Conservation (phyloP, 2,329 filamentous ascomycete species). For the Aureobasidium sp. region DNA sequence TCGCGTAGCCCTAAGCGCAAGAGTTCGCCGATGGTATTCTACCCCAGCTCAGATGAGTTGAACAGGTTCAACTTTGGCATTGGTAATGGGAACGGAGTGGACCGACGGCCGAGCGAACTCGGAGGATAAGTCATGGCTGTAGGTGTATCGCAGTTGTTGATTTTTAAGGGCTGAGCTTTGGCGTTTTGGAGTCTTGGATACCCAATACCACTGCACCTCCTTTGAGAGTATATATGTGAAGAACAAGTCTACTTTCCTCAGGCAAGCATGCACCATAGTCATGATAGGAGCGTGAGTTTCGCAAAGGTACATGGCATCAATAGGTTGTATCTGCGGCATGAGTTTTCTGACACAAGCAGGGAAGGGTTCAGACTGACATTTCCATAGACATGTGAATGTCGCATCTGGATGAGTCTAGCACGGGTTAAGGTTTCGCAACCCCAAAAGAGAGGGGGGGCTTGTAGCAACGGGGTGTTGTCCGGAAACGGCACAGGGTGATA, state of each 20-base stretch:
- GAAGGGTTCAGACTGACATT: no score
- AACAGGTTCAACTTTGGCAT: slow-evolving; percentile 18
- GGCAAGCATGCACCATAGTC: no score
- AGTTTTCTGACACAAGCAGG: no score
- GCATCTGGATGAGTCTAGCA: neutral
- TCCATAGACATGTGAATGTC: neutral
- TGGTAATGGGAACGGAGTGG: neutral
- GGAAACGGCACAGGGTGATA: neutral
- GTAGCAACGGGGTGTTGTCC: neutral
- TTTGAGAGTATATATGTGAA: no score
- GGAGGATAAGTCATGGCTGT: neutral
- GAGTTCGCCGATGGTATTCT: slow-evolving; percentile 13
- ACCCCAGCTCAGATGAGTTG: slow-evolving; percentile 17
- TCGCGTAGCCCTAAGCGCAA: slow-evolving; percentile 13
- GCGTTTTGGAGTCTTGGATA: neutral
- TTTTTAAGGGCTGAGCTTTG: neutral
- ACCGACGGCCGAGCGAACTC: neutral
- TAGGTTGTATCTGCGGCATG: no score
- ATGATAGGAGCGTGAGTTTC: no score
- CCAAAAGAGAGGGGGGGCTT: neutral
- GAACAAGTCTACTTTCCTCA: no score
- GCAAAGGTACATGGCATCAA: no score
- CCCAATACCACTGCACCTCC: no score
- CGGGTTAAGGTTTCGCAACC: neutral
- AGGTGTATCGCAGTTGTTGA: neutral